Conservation (phyloP, 352 stramenopile genomes). For the Thalassiosira exigua region DNA sequence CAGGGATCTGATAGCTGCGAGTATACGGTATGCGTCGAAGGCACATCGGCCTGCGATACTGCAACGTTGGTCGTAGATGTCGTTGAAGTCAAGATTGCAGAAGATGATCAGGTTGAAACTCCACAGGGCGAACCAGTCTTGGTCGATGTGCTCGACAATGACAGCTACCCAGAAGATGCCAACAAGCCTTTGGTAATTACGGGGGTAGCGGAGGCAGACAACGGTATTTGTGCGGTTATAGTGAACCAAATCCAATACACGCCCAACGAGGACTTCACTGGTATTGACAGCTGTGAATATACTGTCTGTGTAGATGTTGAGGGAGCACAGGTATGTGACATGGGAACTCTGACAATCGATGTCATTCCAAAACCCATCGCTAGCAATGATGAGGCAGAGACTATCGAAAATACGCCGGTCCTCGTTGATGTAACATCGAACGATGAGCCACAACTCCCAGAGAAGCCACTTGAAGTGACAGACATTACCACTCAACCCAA, state of each 20-base stretch:
- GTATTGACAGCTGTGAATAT: constrained; percentile 18
- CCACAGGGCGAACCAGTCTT: not conserved
- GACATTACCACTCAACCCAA: constrained; percentile 1
- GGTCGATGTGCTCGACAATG: constrained; percentile 23
- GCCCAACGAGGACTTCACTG: constrained; percentile 15
- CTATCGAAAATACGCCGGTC: constrained; percentile 10
- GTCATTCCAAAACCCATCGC: constrained; percentile 3
- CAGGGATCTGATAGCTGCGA: constrained; percentile 4
- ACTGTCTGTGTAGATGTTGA: constrained; percentile 24
- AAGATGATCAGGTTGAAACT: constrained; percentile 21
- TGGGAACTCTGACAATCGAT: constrained; percentile 3
- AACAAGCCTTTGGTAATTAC: constrained; percentile 8
- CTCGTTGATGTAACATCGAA: constrained; percentile 25
- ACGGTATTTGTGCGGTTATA: constrained; percentile 21
- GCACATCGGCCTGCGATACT: constrained; percentile 18
- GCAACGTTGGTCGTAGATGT: constrained; percentile 21
- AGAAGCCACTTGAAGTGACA: constrained; percentile 11
- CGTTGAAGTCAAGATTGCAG: constrained; percentile 8
- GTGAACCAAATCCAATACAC: constrained; percentile 10
- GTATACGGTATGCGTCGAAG: constrained; percentile 14
- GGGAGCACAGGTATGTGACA: constrained; percentile 17
- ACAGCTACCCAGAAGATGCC: constrained; percentile 2
- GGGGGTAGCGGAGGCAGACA: constrained; percentile 3
- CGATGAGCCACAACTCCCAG: not conserved
- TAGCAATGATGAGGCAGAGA: constrained; percentile 8